Base-by-base conservation (phyloP, 192 early-diverging fungal species). In the Dispira parvispora region DNA sequence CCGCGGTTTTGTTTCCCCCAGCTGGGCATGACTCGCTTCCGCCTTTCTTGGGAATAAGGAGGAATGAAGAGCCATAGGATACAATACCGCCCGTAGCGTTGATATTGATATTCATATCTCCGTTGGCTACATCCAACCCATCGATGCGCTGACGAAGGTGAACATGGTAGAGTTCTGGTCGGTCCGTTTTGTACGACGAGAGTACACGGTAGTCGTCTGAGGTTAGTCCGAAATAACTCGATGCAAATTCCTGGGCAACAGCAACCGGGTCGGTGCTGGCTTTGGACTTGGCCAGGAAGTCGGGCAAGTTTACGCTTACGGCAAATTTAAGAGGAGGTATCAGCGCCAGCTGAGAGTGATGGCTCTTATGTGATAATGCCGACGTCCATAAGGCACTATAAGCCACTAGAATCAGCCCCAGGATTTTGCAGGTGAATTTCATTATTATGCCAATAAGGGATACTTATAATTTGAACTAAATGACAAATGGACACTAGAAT, bases 61-160 rank as follows among this genome's bases (percentile, higher is more conserved):
- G 63, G 2, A 91, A 88, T 16, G 82, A 78, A 21, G 82, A 72
- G 42, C 82, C 82, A 63, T 80, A 83, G 25, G 81, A 83, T n/a
- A 89, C 71, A 28, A 88, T 69, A 23, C 70, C 62, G 45, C 83
- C 82, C 26, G 72, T 47, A 9, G 62, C 57, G 55, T 83, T 83
- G 47, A 88, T 68, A 66, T 91, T 87, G 67, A 85, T 73, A 62
- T 85, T 88, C 52, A 81, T 85, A 65, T 89, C 84, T 47, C 79
- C 84, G 68, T 88, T 88, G 26, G 79, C 71, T 10, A 94, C 72
- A 55, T 72, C 69, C 0, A 81, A 18, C 10, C 81, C 85, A 46
- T 70, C 66, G 50, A 75, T 42, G 3, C 70, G 62, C 64, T 85
- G 85, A 45, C 74, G 69, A 11, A 82, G 65, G 68, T 85, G 81